These are phyloP conservation scores for Alternaria atra DNA, from an alignment of 2,329 filamentous ascomycete genomes.

Conservation along the genomic window DNA sequence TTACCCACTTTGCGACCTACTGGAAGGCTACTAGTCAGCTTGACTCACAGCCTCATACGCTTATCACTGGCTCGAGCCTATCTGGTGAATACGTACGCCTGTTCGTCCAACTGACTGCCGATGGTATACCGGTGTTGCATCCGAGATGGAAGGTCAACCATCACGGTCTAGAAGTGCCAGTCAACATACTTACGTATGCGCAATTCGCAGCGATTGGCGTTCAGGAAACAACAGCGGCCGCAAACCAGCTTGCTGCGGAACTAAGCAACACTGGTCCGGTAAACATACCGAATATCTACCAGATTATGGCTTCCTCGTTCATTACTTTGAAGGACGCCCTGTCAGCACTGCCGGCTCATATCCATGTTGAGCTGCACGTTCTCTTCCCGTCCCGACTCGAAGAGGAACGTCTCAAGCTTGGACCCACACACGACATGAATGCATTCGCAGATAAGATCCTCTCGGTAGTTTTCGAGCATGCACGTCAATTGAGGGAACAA, in stretches of 20 bases:
- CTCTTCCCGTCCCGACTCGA: slow-evolving; percentile 82
- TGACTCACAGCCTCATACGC: slow-evolving; percentile 82
- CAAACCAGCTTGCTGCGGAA: slow-evolving; percentile 31
- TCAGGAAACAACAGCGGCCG: slow-evolving; percentile 38
- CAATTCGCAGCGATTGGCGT: slow-evolving; percentile 68
- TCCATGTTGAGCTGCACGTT: slow-evolving; percentile 92
- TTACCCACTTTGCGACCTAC: slow-evolving; percentile 98
- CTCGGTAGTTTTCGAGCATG: slow-evolving; percentile 89
- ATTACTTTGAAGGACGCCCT: slow-evolving; percentile 82
- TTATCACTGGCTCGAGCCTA: slow-evolving; percentile 93
- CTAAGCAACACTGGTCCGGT: slow-evolving; percentile 37
- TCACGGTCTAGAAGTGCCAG: slow-evolving; percentile 79
- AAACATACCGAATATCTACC: slow-evolving; percentile 69
- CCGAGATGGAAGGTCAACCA: slow-evolving; percentile 82
- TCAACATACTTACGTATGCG: slow-evolving; percentile 78
- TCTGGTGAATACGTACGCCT: slow-evolving; percentile 94
- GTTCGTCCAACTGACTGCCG: slow-evolving; percentile 89
- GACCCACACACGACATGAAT: slow-evolving; percentile 84
- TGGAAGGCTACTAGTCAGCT: slow-evolving; percentile 98
- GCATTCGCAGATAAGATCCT: slow-evolving; percentile 84
- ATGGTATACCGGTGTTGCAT: slow-evolving; percentile 87
- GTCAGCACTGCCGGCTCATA: slow-evolving; percentile 74
- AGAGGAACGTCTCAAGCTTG: slow-evolving; percentile 73
- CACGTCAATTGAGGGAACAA: slow-evolving; percentile 70
- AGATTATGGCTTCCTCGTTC: slow-evolving; percentile 76